A percentile compares a stretch with the other conserved stretches of the same genome.
Evolutionary conservation across 108 stramenopile genomes (phyloP).

Genomic region (Cyclostephanos invisitatus): DNA sequence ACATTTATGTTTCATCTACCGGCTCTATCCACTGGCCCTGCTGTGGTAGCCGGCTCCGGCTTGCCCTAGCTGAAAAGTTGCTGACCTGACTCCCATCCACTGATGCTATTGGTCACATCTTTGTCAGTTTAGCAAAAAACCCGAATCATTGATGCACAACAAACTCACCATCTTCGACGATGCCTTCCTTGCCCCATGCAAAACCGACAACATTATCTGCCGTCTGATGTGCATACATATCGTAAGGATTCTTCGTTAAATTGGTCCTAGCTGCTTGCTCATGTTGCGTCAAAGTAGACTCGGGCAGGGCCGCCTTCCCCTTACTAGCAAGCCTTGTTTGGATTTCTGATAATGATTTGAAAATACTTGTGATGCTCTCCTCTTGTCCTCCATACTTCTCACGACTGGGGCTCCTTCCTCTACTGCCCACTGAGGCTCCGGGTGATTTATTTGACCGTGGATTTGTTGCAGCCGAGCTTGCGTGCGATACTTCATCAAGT

Average conservation of each 20-base stretch:
- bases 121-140: neutral
- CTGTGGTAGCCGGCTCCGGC: constrained; percentile 21
- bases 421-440: neutral
- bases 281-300: neutral
- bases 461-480: constrained; percentile 28
- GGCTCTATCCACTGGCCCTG: constrained; percentile 48
- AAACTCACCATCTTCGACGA: constrained; percentile 41
- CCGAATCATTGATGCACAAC: neutral
- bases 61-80: constrained; percentile 24
- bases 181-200: constrained; percentile 34
- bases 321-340: constrained; percentile 48
- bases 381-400: constrained; percentile 33
- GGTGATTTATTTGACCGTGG: constrained; percentile 28
- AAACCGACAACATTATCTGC: neutral
- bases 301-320: constrained; percentile 29
- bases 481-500: constrained; percentile 15
- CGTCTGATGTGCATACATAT: neutral
- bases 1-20: constrained; percentile 21
- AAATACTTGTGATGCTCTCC: constrained; percentile 43
- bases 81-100: constrained; percentile 38
- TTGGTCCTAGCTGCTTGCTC: constrained; percentile 4
- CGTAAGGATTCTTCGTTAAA: neutral
- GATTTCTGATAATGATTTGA: constrained; percentile 50
- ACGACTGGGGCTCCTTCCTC: neutral
- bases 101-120: constrained; percentile 10